phyloP scores from a whole-genome alignment of 805 yeast species.

The Cyberlindnera misumaiensis region DNA sequence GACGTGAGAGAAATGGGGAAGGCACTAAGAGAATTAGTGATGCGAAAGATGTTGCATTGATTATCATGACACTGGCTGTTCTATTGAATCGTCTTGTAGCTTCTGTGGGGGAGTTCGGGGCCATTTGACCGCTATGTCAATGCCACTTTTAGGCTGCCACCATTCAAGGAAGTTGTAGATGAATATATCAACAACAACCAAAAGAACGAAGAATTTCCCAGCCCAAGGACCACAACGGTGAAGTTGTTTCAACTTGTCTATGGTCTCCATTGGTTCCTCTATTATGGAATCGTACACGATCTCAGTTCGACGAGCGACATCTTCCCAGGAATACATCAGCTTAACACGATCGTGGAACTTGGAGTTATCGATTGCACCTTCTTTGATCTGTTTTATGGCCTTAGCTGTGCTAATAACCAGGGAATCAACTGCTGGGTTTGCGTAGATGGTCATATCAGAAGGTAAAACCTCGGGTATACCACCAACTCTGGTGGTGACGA shows the following conservation, averaged over 20 bases:
- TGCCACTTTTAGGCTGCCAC: conserved; percentile 56
- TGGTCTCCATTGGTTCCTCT: conserved; percentile 18
- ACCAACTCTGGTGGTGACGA: conserved; percentile 93
- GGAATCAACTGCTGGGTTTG: conserved; percentile 82
- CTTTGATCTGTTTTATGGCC: conserved; percentile 60
- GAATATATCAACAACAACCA: conserved; percentile 75
- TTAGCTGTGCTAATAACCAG: conserved; percentile 60
- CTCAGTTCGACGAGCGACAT: conserved; percentile 83
- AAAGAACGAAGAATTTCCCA: conserved; percentile 73
- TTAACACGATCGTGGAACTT: conserved; percentile 72
- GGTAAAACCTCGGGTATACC: conserved; percentile 98
- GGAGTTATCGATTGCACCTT: conserved; percentile 59
- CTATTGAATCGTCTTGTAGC: neutral
- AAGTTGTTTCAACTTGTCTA: conserved; percentile 54
- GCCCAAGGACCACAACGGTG: conserved; percentile 78
- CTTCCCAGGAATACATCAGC: conserved; percentile 85
- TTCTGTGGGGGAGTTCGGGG: conserved; percentile 34
- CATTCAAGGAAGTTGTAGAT: conserved; percentile 58
- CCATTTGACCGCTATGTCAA: conserved; percentile 83
- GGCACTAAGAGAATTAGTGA: conserved; percentile 10
- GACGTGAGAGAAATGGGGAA: conserved; percentile 16
- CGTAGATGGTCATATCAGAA: conserved; percentile 84
- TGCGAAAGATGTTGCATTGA: conserved; percentile 1
- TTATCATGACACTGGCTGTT: too few relatives aligned
- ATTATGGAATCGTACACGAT: conserved; percentile 59